These are phyloP conservation scores for Penicillium sp. DNA, from an alignment of 2,329 filamentous ascomycete species.

Conservation along the genomic window DNA sequence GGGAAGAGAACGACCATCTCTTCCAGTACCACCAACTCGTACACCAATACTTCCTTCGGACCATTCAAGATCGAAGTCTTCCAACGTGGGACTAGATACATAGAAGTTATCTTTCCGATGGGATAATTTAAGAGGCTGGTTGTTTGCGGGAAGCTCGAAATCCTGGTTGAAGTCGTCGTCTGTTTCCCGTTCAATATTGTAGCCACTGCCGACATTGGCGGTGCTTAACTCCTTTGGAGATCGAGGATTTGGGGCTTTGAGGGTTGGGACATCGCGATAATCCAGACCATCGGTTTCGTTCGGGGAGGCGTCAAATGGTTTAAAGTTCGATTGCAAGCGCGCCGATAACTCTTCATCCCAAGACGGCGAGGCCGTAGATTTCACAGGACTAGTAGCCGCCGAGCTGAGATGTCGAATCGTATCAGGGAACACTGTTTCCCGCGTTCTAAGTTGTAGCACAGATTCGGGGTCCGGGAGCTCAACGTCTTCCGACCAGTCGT, in stretches of 20 bases:
- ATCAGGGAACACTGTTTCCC: slow-evolving; percentile 62
- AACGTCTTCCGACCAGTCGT: slow-evolving; percentile 78
- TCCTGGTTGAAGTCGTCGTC: slow-evolving; percentile 72
- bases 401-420: slow-evolving; percentile 63
- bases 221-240: slow-evolving; percentile 51
- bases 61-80: slow-evolving; percentile 81
- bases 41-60: slow-evolving; percentile 90
- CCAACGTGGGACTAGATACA: slow-evolving; percentile 58
- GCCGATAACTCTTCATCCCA: slow-evolving; percentile 43
- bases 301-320: slow-evolving; percentile 60
- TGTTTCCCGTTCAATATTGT: slow-evolving; percentile 41
- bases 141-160: slow-evolving; percentile 66
- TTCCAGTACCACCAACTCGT: slow-evolving; percentile 78
- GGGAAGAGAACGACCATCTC: slow-evolving; percentile 72
- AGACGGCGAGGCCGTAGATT: slow-evolving; percentile 28
- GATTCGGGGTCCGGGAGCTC: slow-evolving; percentile 60
- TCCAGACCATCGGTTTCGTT: slow-evolving; percentile 60
- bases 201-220: slow-evolving; percentile 26
- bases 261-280: slow-evolving; percentile 62
- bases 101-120: slow-evolving; percentile 58
- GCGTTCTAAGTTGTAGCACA: slow-evolving; percentile 61
- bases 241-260: slow-evolving; percentile 62
- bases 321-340: slow-evolving; percentile 52
- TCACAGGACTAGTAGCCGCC: slow-evolving; percentile 38
- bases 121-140: slow-evolving; percentile 60